phyloP scores from a whole-genome alignment of 2,329 filamentous ascomycete genomes.

The Botryotinia globosa region DNA sequence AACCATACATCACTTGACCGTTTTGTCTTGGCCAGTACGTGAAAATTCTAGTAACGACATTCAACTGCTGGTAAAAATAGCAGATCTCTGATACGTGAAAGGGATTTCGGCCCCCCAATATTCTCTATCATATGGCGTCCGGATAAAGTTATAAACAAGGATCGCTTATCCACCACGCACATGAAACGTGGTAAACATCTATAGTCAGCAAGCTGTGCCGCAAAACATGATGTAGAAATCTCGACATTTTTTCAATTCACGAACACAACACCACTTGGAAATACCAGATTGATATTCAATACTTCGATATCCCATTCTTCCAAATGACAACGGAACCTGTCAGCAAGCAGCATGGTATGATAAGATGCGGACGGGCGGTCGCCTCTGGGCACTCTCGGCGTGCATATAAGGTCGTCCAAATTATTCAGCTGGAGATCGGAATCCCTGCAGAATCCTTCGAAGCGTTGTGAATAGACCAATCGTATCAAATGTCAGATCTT shows the following conservation, averaged over 20 bases:
- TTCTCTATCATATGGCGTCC: neutral
- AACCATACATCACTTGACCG: neutral
- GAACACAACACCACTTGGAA: neutral
- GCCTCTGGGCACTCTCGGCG: neutral
- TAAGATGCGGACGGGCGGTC: too few relatives aligned
- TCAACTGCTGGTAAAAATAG: neutral
- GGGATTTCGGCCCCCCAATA: neutral
- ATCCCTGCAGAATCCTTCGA: neutral
- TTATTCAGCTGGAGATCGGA: neutral
- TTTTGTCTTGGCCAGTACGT: neutral
- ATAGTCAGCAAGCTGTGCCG: neutral
- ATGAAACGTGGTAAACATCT: neutral
- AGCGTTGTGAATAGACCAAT: neutral
- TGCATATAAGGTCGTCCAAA: neutral
- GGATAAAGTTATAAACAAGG: neutral
- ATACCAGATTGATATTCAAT: neutral
- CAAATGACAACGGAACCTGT: neutral
- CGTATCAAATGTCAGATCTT: neutral
- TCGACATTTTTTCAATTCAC: neutral
- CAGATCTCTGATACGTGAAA: neutral
- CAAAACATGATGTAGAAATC: neutral
- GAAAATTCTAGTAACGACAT: neutral
- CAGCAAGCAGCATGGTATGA: neutral
- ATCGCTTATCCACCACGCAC: neutral
- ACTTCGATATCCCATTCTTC: neutral